These are phyloP conservation scores for Starmerella khaoyaiensis DNA, from an alignment of 805 yeast genomes.

Conservation along the genomic window DNA sequence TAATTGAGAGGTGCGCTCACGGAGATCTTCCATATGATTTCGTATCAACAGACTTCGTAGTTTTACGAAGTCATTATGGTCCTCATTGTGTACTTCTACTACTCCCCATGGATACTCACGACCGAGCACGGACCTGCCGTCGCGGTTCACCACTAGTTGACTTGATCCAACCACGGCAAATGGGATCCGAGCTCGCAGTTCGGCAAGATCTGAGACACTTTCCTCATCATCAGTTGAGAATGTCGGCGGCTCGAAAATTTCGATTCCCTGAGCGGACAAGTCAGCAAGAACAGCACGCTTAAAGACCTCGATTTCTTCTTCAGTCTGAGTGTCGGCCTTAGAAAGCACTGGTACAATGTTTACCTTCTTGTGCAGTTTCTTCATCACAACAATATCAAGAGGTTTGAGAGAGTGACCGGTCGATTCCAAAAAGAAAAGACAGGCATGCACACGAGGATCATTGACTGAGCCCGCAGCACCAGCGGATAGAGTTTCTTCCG, in stretches of 20 bases:
- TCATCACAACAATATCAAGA: conserved; percentile 79
- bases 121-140: conserved; percentile 77
- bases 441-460: conserved; percentile 86
- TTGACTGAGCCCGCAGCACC: conserved; percentile 34
- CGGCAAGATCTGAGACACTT: conserved; percentile 49
- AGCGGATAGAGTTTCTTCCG: conserved; percentile 73
- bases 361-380: conserved; percentile 75
- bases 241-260: conserved; percentile 61
- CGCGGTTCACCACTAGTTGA: conserved; percentile 45
- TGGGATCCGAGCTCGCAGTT: conserved; percentile 62
- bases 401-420: conserved; percentile 89
- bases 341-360: conserved; percentile 91
- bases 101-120: conserved; percentile 96
- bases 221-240: conserved; percentile 81
- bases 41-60: conserved; percentile 80
- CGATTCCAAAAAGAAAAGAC: conserved; percentile 89
- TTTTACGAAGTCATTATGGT: conserved; percentile 81
- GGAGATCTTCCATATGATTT: conserved; percentile 84
- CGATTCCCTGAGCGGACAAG: conserved; percentile 58
- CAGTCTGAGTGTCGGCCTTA: conserved; percentile 84
- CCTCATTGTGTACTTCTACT: conserved; percentile 88
- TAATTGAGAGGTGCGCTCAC: conserved; percentile 69
- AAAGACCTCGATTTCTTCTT: conserved; percentile 65
- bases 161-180: conserved; percentile 93
- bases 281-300: conserved; percentile 70